Conservation (phyloP, 1,139 yeast genomes). For the Geotrichum phurueaensis region DNA sequence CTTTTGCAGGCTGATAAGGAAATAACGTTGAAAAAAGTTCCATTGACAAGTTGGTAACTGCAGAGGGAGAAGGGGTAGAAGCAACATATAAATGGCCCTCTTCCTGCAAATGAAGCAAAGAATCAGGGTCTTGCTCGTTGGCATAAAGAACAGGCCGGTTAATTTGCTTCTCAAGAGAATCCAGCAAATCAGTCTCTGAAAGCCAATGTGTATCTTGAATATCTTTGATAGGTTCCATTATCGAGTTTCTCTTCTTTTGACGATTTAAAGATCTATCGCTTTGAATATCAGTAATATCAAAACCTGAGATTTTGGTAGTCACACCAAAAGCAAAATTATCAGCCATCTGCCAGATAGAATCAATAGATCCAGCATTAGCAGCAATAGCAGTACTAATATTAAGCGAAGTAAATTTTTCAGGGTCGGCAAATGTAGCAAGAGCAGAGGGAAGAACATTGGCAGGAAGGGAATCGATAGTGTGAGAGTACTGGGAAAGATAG, state of each 20-base stretch:
- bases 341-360: slow-evolving; percentile 32
- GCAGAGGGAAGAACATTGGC: slow-evolving; percentile 35
- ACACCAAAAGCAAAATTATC: slow-evolving; percentile 36
- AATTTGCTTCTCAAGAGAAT: slow-evolving; percentile 22
- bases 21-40: slow-evolving; percentile 68
- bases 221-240: slow-evolving; percentile 19
- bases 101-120: slow-evolving; percentile 16
- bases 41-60: slow-evolving; percentile 70
- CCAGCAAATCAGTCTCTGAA: slow-evolving; percentile 26
- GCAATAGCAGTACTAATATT: slow-evolving; percentile 34
- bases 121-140: slow-evolving; percentile 29
- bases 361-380: slow-evolving; percentile 31
- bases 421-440: slow-evolving; percentile 34
- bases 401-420: slow-evolving; percentile 29
- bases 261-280: slow-evolving; percentile 12
- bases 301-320: slow-evolving; percentile 29
- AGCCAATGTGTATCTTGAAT: slow-evolving; percentile 29
- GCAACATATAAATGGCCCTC: slow-evolving; percentile 8
- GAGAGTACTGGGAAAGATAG: slow-evolving; percentile 26
- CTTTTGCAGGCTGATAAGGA: slow-evolving; percentile 67
- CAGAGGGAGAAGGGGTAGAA: slow-evolving; percentile 33
- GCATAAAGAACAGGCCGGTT: slow-evolving; percentile 25
- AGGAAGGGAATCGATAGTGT: slow-evolving; percentile 27
- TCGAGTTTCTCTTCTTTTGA: slow-evolving; percentile 14
- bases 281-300: slow-evolving; percentile 21